Percentiles rank a stretch among this genome's conserved stretches.
phyloP scores from a whole-genome alignment of 257 asterid species.

The Fraxinus cuspidata region DNA sequence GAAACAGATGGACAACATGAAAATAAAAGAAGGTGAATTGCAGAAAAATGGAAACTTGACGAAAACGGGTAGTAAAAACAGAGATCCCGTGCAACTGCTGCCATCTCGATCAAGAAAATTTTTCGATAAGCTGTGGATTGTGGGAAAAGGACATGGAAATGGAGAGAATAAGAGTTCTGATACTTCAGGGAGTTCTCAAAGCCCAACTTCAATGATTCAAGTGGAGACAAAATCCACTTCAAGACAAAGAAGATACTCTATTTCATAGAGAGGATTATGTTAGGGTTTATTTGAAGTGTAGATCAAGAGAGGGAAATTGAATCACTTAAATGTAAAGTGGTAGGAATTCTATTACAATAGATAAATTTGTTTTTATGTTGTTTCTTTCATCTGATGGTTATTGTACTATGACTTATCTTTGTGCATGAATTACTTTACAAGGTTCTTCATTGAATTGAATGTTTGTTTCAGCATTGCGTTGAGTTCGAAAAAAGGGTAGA shows the following conservation, averaged over 20 bases:
- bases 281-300: slow-evolving; percentile 10
- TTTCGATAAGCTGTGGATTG: slow-evolving; percentile 73
- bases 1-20: slow-evolving; percentile 50
- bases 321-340: slow-evolving; percentile 39
- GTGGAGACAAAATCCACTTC: slow-evolving; percentile 59
- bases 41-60: slow-evolving; percentile 42
- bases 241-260: slow-evolving; percentile 76
- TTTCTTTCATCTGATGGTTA: slow-evolving; percentile 13
- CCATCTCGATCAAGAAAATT: slow-evolving; percentile 89
- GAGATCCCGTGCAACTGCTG: slow-evolving; percentile 64
- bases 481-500: not conserved
- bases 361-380: slow-evolving; percentile 16
- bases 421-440: not conserved
- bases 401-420: slow-evolving; percentile 18
- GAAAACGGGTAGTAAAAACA: slow-evolving; percentile 50
- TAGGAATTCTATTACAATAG: slow-evolving; percentile 32
- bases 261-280: slow-evolving; percentile 49
- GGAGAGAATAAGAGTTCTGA: slow-evolving; percentile 75
- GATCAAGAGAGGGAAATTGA: slow-evolving; percentile 1
- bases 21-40: slow-evolving; percentile 48
- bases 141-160: slow-evolving; percentile 60
- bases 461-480: not conserved
- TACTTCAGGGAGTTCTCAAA: slow-evolving; percentile 84
- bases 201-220: slow-evolving; percentile 65
- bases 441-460: too few relatives aligned